Evolutionary conservation across 1,139 yeast genomes (phyloP).

Genomic region (Geotrichum histeridarum): DNA sequence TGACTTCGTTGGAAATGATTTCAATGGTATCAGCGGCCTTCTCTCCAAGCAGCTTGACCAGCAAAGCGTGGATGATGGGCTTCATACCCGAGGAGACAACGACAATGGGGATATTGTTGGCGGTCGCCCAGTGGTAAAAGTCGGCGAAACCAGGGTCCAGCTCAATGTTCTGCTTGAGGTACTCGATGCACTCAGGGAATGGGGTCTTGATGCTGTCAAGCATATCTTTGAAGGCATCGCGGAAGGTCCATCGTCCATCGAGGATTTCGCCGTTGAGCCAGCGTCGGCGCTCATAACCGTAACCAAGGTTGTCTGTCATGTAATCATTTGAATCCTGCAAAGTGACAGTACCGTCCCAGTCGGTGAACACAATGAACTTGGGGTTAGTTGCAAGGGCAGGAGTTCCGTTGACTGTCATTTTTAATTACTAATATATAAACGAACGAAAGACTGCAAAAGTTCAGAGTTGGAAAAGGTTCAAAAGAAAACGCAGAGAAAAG

Average conservation of each 20-base stretch:
- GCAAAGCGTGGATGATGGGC: conserved; percentile 76
- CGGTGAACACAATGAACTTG: conserved; percentile 84
- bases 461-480: background rate
- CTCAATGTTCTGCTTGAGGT: conserved; percentile 46
- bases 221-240: conserved; percentile 80
- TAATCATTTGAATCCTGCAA: conserved; percentile 86
- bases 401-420: conserved; percentile 9
- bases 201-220: conserved; percentile 71
- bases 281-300: conserved; percentile 65
- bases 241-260: conserved; percentile 58
- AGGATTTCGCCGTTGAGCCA: conserved; percentile 68
- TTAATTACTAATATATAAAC: background rate
- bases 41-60: conserved; percentile 67
- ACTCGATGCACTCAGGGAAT: conserved; percentile 75
- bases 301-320: conserved; percentile 82
- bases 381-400: conserved; percentile 37
- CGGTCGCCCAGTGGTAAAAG: conserved; percentile 74
- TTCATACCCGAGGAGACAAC: conserved; percentile 85
- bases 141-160: conserved; percentile 87
- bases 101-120: conserved; percentile 66
- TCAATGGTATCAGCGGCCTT: conserved; percentile 69
- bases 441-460: no score
- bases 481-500: background rate
- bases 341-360: conserved; percentile 97
- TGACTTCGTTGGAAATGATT: conserved; percentile 76